Percentiles rank a stretch among this genome's conserved stretches.
phyloP scores from a whole-genome alignment of 768 basidiomycete species.

The Auricularia sp. region DNA sequence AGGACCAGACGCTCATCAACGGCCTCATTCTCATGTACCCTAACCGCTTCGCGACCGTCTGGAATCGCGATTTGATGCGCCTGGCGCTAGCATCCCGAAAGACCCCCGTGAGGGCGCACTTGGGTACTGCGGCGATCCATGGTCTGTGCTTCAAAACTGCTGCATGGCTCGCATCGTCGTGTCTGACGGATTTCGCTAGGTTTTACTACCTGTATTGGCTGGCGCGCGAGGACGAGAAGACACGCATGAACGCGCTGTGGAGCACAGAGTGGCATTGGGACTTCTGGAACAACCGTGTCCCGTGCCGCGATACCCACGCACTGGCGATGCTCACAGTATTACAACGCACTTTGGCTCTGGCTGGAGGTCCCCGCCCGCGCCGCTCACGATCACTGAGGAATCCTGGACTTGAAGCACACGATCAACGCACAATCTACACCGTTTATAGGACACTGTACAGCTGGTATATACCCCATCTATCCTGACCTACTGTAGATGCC shows the following conservation, averaged over 20 bases:
- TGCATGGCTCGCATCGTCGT: no score
- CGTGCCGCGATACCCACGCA: neutral
- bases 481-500: no score
- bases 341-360: neutral
- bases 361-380: neutral
- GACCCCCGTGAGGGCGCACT: constrained; percentile 18
- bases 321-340: neutral
- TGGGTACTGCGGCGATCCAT: constrained; percentile 32
- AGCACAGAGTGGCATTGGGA: neutral
- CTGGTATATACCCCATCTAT: no score
- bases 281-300: neutral
- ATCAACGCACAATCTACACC: no score
- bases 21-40: constrained; percentile 37
- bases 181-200: no score
- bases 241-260: constrained; percentile 15
- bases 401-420: neutral
- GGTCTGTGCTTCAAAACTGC: constrained; percentile 19
- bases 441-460: no score
- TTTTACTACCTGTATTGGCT: constrained; percentile 43
- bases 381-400: neutral
- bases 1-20: constrained; percentile 49
- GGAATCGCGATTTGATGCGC: constrained; percentile 19
- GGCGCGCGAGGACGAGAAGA: constrained; percentile 19
- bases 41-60: constrained; percentile 34
- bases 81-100: neutral